A percentile compares a stretch with the other conserved stretches of the same genome.
phyloP scores from a whole-genome alignment of 208 protist genomes.

The Trypanosoma caninum region DNA sequence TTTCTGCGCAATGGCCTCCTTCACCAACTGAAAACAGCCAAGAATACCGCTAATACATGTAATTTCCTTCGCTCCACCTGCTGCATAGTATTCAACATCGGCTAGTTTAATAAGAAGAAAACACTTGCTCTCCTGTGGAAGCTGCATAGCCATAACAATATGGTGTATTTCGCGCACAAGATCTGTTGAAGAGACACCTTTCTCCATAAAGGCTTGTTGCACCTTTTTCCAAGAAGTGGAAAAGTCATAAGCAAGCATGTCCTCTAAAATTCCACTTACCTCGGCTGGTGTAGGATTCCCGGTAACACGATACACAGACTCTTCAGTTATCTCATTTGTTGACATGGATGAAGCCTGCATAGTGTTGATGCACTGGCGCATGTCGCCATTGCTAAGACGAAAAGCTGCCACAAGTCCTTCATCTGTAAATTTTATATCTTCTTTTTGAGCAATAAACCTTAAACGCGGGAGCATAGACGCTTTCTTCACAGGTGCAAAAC shows the following conservation, averaged over 20 bases:
- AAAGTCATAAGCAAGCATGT: conserved; percentile 73
- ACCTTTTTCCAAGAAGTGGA: conserved; percentile 55
- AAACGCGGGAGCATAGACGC: conserved; percentile 84
- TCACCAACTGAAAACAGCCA: conserved; percentile 81
- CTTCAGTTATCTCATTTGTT: conserved; percentile 59
- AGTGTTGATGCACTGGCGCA: conserved; percentile 97
- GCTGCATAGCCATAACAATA: conserved; percentile 80
- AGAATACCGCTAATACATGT: conserved; percentile 60
- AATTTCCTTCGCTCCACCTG: conserved; percentile 57
- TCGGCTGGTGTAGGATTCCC: conserved; percentile 81
- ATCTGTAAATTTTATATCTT: conserved; percentile 75
- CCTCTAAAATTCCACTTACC: conserved; percentile 62
- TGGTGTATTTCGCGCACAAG: conserved; percentile 74
- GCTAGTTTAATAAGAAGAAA: conserved; percentile 76
- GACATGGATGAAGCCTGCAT: conserved; percentile 93
- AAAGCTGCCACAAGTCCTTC: conserved; percentile 93
- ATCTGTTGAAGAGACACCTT: conserved; percentile 71
- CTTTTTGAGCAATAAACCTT: conserved; percentile 73
- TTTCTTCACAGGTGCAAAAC: conserved; percentile 94
- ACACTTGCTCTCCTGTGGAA: conserved; percentile 81
- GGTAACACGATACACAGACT: conserved; percentile 77
- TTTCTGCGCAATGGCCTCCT: conserved; percentile 74
- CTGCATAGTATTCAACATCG: conserved; percentile 80
- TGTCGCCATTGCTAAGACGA: conserved; percentile 93
- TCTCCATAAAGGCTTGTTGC: conserved; percentile 35